Percentiles rank a stretch among this genome's conserved stretches.
phyloP scores from a whole-genome alignment of 2,329 filamentous ascomycete species.

The Aspergillus transmontanensis region DNA sequence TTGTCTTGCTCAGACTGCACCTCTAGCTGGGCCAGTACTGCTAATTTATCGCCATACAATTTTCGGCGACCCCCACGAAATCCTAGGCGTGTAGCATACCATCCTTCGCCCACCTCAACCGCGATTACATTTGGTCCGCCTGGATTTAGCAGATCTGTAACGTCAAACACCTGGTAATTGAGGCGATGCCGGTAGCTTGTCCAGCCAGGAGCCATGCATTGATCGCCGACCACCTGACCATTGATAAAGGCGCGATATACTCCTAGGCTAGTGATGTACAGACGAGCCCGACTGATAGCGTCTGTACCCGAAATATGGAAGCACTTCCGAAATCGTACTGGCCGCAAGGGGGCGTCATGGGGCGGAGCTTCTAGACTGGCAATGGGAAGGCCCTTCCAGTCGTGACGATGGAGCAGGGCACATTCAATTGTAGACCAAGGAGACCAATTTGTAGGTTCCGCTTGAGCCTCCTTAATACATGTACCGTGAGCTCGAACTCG shows the following conservation, averaged over 20 bases:
- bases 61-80: constrained; percentile 26
- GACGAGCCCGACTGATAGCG: constrained; percentile 34
- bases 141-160: constrained; percentile 43
- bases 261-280: constrained; percentile 53
- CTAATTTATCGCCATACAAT: constrained; percentile 30
- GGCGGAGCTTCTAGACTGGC: constrained; percentile 17
- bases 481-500: constrained; percentile 21
- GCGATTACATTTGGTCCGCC: constrained; percentile 45
- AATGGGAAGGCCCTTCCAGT: constrained; percentile 34
- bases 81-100: constrained; percentile 46
- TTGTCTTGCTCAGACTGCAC: constrained; percentile 18
- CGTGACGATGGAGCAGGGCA: constrained; percentile 32
- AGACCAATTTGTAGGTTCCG: constrained; percentile 18
- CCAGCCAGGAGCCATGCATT: constrained; percentile 50
- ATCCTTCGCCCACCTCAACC: constrained; percentile 53
- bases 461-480: background rate
- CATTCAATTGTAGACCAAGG: constrained; percentile 33
- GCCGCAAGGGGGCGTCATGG: constrained; percentile 28
- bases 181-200: constrained; percentile 54
- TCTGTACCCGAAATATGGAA: constrained; percentile 24
- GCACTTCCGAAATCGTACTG: constrained; percentile 39
- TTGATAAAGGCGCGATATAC: constrained; percentile 55
- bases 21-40: constrained; percentile 33
- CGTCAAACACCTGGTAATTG: constrained; percentile 58
- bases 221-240: constrained; percentile 42